Evolutionary conservation across 768 basidiomycete species (phyloP), one percentile per base, ranked within the genome.

Genomic region (Boletellus ananas): DNA sequence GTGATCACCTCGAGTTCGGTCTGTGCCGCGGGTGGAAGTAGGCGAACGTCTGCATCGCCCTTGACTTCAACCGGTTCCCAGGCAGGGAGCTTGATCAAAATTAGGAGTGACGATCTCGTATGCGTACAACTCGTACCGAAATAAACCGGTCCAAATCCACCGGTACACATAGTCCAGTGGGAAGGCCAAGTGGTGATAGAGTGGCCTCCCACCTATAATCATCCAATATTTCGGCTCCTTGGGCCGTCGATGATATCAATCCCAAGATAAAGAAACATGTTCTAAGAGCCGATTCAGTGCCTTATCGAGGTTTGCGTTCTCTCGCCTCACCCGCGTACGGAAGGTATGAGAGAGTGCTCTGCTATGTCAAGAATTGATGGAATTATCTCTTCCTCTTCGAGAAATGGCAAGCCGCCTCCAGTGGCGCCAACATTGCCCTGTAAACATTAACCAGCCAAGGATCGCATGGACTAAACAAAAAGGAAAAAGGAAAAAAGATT

Each of bases 181-280:
- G 88, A 44, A 83, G 64, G 3, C 93, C 94, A 12, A 94, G 70
- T 0, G 94, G 88, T 4, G 88, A 88, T 25, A 90, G 70, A 14
- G 93, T 93, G 11, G 94, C 86, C 55, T 94, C 87, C 96, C 96
- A 99, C 9, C 84, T 78, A 61, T 86, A 90, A 59, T 98, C 95
- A 45, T 91, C 89, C 25, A 99, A 70, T 45, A 97, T 85, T 67
- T 97, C 95, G 3, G 92, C 87, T 2, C 96, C 96, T 72, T 92
- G 86, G 2, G 83, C 79, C 0, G 95, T 97, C 0, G 89, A 88
- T 3, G 94, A 93, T 44, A 98, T 86, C 41, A 98, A 74, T 1
- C 94, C 94, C 8, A 99, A 75, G 5, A 96, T 91, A 59, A 92
- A 97, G 73, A 94, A 98, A 63, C 94, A 95, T 3, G 96, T 98